Conservation (phyloP, 179 eudicot species). For the Beta lomatogona region DNA sequence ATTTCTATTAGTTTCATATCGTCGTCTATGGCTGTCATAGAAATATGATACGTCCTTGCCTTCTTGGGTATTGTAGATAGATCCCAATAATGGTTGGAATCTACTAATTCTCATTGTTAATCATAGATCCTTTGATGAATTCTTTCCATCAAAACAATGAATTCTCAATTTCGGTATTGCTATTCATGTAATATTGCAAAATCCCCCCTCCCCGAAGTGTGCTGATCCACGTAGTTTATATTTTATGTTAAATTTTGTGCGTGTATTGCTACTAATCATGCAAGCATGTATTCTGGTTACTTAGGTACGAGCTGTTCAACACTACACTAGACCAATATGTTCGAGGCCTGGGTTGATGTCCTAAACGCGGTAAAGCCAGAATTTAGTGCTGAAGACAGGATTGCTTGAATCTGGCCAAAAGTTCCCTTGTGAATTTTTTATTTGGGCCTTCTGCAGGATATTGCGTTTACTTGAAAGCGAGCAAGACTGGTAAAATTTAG, state of each 20-base stretch:
- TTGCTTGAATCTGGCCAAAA: not conserved
- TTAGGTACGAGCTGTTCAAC: conserved; percentile 16
- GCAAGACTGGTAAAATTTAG: no score
- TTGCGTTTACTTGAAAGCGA: not conserved
- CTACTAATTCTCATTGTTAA: no score
- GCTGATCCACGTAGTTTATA: not conserved
- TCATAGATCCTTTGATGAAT: not conserved
- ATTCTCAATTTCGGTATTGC: not conserved
- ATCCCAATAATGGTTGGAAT: not conserved
- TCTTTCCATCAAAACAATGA: not conserved
- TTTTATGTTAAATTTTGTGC: not conserved
- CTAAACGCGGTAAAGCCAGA: not conserved
- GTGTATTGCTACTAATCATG: not conserved
- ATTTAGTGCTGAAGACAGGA: not conserved
- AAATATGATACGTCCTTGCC: not conserved
- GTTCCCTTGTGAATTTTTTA: not conserved
- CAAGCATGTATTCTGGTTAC: not conserved
- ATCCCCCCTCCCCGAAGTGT: no score
- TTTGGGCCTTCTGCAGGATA: not conserved
- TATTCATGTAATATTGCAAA: not conserved
- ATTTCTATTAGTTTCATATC: not conserved
- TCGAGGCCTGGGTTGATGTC: conserved; percentile 16
- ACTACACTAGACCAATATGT: conserved; percentile 19
- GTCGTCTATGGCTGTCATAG: not conserved
- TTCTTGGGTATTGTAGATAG: not conserved